Evolutionary conservation across 2,329 filamentous ascomycete species (phyloP).

Genomic region (Fusarium sp.): DNA sequence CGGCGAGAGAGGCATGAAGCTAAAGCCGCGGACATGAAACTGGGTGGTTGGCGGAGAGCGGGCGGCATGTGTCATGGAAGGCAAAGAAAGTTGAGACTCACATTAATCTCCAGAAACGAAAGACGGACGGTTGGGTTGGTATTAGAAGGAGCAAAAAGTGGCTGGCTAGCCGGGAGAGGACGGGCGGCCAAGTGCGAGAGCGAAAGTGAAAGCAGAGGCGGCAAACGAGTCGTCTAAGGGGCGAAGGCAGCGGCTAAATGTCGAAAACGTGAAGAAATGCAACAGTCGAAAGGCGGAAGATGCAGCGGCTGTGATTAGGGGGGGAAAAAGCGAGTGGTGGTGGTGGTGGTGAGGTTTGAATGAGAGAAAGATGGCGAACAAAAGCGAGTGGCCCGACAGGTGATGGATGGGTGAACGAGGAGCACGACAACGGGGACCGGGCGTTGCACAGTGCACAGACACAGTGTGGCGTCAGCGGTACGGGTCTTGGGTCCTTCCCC

Average conservation of each 20-base stretch:
- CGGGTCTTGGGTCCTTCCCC: constrained; percentile 5
- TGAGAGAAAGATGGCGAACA: constrained; percentile 35
- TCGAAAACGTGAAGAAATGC: constrained; percentile 36
- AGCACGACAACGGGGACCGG: constrained; percentile 23
- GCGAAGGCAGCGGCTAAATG: constrained; percentile 29
- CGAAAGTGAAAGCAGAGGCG: constrained; percentile 30
- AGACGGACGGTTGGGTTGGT: constrained; percentile 28
- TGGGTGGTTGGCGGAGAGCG: constrained; percentile 46
- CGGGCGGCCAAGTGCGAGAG: constrained; percentile 37
- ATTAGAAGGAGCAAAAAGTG: constrained; percentile 42
- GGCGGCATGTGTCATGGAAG: constrained; percentile 45
- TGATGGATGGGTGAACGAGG: constrained; percentile 30
- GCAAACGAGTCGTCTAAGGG: constrained; percentile 22
- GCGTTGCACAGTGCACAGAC: constrained; percentile 39
- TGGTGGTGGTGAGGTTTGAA: constrained; percentile 46
- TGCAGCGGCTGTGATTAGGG: constrained; percentile 36
- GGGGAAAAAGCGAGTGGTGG: constrained; percentile 35
- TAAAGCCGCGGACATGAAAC: constrained; percentile 24
- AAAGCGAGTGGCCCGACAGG: constrained; percentile 35
- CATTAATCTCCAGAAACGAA: constrained; percentile 50
- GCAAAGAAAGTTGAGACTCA: constrained; percentile 50
- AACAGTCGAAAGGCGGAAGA: constrained; percentile 25
- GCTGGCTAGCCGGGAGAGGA: constrained; percentile 42
- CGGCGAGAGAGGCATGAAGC: constrained; percentile 17
- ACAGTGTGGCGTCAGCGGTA: constrained; percentile 29